These are phyloP conservation scores for Stagonosporopsis rhizophila DNA, from an alignment of 2,329 filamentous ascomycete species.

Conservation along the genomic window DNA sequence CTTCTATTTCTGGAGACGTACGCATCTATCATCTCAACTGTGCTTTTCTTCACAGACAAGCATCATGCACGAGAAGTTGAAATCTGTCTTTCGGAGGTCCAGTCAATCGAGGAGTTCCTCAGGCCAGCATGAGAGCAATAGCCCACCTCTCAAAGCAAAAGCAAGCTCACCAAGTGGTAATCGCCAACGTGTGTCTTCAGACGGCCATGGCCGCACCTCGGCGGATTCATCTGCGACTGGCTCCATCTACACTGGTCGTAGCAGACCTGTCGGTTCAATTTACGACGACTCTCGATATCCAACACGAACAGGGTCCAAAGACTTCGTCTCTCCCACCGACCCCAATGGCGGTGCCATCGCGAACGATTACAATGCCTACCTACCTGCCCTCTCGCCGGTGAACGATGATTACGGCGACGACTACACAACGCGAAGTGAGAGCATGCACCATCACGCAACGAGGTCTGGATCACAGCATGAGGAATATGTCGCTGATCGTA, in stretches of 20 bases:
- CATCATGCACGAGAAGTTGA: slow-evolving; percentile 17
- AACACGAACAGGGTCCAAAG: neutral
- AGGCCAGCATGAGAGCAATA: neutral
- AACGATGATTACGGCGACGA: slow-evolving; percentile 18
- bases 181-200: slow-evolving; percentile 4
- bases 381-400: slow-evolving; percentile 24
- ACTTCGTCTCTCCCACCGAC: slow-evolving; percentile 3
- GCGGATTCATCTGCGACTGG: slow-evolving; percentile 10
- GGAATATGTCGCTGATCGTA: slow-evolving; percentile 56
- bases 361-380: slow-evolving; percentile 32
- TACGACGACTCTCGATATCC: slow-evolving; percentile 16
- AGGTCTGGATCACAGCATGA: slow-evolving; percentile 53
- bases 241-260: slow-evolving; percentile 7
- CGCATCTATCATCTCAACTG: neutral
- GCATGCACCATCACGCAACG: slow-evolving; percentile 23
- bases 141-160: neutral
- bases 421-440: slow-evolving; percentile 30
- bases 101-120: slow-evolving; percentile 7
- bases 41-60: neutral
- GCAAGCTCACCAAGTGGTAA: slow-evolving; percentile 2
- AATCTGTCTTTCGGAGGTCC: slow-evolving; percentile 16
- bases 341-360: slow-evolving; percentile 25
- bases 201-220: slow-evolving; percentile 5
- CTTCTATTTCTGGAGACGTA: neutral
- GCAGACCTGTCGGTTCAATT: slow-evolving; percentile 22